A percentile compares a stretch with the other conserved stretches of the same genome.
Conservation (phyloP, 352 stramenopile genomes). For the Globisporangium solare region DNA sequence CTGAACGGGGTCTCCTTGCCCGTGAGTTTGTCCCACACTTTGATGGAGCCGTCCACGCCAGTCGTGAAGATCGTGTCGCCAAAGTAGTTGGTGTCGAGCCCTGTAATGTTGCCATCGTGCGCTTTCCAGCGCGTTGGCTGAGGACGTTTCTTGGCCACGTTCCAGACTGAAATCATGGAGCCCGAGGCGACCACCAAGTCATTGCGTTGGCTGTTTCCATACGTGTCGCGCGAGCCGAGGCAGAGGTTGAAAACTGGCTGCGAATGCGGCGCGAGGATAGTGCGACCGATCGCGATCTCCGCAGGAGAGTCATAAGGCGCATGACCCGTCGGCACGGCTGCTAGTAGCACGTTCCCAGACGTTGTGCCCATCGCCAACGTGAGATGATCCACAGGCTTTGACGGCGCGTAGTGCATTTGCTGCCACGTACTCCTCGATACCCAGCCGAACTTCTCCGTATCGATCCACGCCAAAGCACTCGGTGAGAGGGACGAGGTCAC, state of each 20-base stretch:
- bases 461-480: constrained; percentile 32
- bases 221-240: constrained; percentile 47
- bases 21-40: constrained; percentile 49
- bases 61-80: constrained; percentile 57
- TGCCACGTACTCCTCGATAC: constrained; percentile 65
- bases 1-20: constrained; percentile 26
- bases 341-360: constrained; percentile 53
- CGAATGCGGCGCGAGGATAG: constrained; percentile 46
- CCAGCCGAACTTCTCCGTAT: constrained; percentile 75
- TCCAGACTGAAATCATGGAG: constrained; percentile 68
- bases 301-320: constrained; percentile 1
- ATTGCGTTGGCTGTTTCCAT: constrained; percentile 41
- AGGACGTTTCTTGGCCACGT: constrained; percentile 46
- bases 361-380: constrained; percentile 58
- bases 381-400: constrained; percentile 15
- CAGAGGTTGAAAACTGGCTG: constrained; percentile 61
- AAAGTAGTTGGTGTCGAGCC: constrained; percentile 55
- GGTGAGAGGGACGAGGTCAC: constrained; percentile 24
- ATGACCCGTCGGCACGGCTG: constrained; percentile 26
- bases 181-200: constrained; percentile 59
- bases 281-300: constrained; percentile 36
- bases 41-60: constrained; percentile 58
- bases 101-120: constrained; percentile 67
- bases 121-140: constrained; percentile 43
- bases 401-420: constrained; percentile 37